A percentile compares a stretch with the other conserved stretches of the same genome.
Evolutionary conservation across 2,329 filamentous ascomycete species (phyloP).

Genomic region (Tolypocladium cylindrosporum): DNA sequence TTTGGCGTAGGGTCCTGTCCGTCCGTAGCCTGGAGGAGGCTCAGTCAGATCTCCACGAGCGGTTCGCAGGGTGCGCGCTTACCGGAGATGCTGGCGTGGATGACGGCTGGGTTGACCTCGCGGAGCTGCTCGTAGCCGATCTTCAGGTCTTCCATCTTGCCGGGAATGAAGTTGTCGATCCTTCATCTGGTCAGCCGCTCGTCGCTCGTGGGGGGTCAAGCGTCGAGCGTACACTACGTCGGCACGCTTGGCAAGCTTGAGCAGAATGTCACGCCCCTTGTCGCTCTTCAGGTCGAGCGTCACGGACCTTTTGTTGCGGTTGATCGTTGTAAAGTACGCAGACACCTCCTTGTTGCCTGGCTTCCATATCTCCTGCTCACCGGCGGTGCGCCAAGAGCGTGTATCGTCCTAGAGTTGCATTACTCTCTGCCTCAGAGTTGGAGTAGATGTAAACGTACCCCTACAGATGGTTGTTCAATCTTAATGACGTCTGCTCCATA

Average conservation of each 20-base stretch:
- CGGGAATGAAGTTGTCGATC: conserved; percentile 33
- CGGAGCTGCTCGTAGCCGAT: conserved; percentile 27
- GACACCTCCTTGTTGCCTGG: conserved; percentile 19
- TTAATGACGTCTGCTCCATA: conserved; percentile 33
- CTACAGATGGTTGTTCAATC: conserved; percentile 21
- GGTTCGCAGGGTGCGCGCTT: not conserved
- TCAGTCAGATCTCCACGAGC: not conserved
- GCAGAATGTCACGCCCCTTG: conserved; percentile 18
- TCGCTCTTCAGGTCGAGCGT: conserved; percentile 19
- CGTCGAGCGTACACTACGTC: conserved; percentile 24
- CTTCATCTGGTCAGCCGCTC: conserved; percentile 4
- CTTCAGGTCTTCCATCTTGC: conserved; percentile 27
- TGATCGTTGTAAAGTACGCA: conserved; percentile 31
- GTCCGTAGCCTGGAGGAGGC: conserved; percentile 13
- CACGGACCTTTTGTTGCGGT: conserved; percentile 33
- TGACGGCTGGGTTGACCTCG: conserved; percentile 25
- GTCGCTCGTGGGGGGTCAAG: not conserved
- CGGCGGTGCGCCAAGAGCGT: conserved; percentile 8
- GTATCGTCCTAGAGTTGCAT: conserved; percentile 8
- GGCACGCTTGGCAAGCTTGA: conserved; percentile 20
- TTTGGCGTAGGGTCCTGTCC: conserved; percentile 27
- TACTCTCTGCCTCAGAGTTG: not conserved
- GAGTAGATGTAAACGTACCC: not conserved
- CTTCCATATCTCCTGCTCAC: conserved; percentile 15
- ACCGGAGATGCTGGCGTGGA: conserved; percentile 30